Conservation (phyloP, 1,139 yeast species). For the Blastobotrys indianensis region DNA sequence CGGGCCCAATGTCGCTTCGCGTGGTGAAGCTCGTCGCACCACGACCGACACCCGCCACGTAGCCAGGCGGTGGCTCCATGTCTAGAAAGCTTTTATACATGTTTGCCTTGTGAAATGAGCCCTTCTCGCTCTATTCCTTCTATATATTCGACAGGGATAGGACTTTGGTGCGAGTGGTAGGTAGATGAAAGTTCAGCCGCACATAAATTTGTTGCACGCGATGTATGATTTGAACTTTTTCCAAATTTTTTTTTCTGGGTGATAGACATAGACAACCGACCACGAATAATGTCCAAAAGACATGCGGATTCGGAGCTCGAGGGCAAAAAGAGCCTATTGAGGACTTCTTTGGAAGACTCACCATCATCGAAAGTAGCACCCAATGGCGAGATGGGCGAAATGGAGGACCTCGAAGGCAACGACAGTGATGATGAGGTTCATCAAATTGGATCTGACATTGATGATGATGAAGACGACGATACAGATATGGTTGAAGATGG, state of each 20-base stretch:
- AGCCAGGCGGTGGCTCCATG: conserved; percentile 85
- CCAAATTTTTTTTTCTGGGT: conserved; percentile 1
- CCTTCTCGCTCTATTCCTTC: no score
- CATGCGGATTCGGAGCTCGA: conserved; percentile 21
- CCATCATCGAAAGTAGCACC: conserved; percentile 29
- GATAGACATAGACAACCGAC: not conserved
- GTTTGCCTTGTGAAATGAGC: not conserved
- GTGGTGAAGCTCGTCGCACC: conserved; percentile 95
- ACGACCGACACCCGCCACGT: conserved; percentile 87
- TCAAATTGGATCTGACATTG: conserved; percentile 48
- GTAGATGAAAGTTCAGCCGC: no score
- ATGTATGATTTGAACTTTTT: no score
- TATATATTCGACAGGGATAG: no score
- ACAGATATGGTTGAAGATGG: conserved; percentile 31
- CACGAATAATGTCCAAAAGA: conserved; percentile 24
- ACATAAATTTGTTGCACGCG: no score
- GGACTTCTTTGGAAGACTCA: conserved; percentile 27
- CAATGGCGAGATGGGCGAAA: conserved; percentile 70
- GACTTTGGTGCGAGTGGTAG: no score
- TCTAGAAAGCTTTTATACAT: conserved; percentile 49
- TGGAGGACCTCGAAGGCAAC: conserved; percentile 92
- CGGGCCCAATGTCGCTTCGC: conserved; percentile 65
- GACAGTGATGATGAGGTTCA: conserved; percentile 72
- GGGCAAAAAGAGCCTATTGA: conserved; percentile 25
- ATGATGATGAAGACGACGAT: conserved; percentile 50